Base-by-base conservation (phyloP, 139 green algal species). In the Dunaliella primolecta region DNA sequence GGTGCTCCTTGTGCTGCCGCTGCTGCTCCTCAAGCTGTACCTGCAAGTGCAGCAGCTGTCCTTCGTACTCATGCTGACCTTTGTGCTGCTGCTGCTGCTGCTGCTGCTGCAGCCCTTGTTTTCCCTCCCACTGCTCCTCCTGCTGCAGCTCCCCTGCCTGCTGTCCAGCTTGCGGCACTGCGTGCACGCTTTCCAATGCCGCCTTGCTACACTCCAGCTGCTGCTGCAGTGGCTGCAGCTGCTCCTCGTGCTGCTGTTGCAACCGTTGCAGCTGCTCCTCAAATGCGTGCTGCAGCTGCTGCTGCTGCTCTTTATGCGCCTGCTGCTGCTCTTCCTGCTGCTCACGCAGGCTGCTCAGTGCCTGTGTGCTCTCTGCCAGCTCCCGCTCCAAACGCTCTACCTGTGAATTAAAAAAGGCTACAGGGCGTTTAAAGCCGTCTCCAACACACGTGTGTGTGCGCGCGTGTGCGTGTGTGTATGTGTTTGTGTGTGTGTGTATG, bases 111-210 rank as follows among this genome's bases (percentile, higher is more conserved):
- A 25, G 46, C 46, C 15, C 7, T 15, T 64, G 46, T 64, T 7
- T 64, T 7, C 7, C 7, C 46, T 25, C 46, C 46, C 7, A 64
- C 46, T 36, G 29, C 7, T 32, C 75, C 75, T 38, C n/a, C 30
- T 36, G 75, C 75, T 80, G 29, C 75, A 80, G 75, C n/a, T 36
- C 2, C n/a, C 75, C n/a, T 80, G 75, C 75, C 2, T 27, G 75
- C 75, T 80, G 75, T 33, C 24, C 75, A 64, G n/a, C n/a, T n/a
- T n/a, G n/a, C n/a, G n/a, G n/a, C n/a, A n/a, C n/a, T n/a, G n/a
- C n/a, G n/a, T 80, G 75, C 75, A 36, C 24, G 75, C 75, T 80
- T 29, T 33, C 24, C 75, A 64, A 15, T 15, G 46, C 46, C 46
- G 7, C 46, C 46, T 64, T 15, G 7, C 15, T 64, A 15, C 46